Evolutionary conservation across 768 basidiomycete species (phyloP).

Genomic region (Pleurotus citrinopileatus): DNA sequence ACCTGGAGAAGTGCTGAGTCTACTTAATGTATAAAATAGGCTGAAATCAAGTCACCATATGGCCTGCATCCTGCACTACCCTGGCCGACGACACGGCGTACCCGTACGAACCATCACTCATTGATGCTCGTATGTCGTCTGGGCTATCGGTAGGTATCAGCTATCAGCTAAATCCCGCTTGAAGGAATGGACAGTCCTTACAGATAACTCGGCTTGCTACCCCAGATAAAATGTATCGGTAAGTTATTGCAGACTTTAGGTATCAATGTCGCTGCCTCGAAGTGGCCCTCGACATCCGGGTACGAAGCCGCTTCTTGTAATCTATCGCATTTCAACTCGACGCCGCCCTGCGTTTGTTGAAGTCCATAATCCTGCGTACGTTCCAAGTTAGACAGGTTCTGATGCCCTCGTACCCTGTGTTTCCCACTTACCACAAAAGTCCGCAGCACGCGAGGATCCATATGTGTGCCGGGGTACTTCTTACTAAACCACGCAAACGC

Average conservation of each 20-base stretch:
- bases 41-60: background rate
- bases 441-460: conserved; percentile 1
- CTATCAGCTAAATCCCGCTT: background rate
- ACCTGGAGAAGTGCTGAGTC: background rate
- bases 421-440: background rate
- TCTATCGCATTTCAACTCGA: conserved; percentile 3
- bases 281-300: conserved; percentile 7
- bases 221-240: conserved; percentile 7
- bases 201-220: background rate
- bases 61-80: background rate
- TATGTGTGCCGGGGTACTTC: background rate
- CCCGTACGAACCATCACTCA: background rate
- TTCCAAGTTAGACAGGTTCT: too few species aligned
- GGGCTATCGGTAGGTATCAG: background rate
- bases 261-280: background rate
- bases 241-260: background rate
- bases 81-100: background rate
- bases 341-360: background rate
- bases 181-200: background rate
- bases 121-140: background rate
- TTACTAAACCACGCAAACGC: conserved; percentile 4
- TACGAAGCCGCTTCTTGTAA: conserved; percentile 1
- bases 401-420: too few species aligned
- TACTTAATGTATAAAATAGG: background rate
- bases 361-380: background rate